A percentile compares a stretch with the other conserved stretches of the same genome.
Evolutionary conservation across 148 eudicot species (phyloP).

Genomic region (Hydrangea macrophylla): DNA sequence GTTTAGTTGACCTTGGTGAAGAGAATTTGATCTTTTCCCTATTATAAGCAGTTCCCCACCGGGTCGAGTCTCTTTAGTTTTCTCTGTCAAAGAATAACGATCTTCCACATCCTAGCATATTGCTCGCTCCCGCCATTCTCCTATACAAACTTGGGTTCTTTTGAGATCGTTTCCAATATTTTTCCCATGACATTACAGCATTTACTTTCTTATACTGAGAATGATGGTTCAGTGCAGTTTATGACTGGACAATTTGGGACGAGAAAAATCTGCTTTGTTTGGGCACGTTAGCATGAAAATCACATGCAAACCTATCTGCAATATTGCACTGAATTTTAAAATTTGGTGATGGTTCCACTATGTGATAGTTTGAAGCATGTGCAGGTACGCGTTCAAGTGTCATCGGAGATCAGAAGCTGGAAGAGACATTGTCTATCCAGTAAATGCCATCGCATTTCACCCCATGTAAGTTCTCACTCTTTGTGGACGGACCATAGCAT

Average conservation of each 20-base stretch:
- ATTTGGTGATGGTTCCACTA: slow-evolving; percentile 1
- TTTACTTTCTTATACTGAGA: neutral
- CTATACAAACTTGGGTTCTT: neutral
- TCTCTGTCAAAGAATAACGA: neutral
- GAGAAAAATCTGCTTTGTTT: neutral
- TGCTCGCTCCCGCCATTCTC: neutral
- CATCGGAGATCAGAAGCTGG: slow-evolving; percentile 92
- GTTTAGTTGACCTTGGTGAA: too few relatives aligned
- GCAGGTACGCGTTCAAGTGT: slow-evolving; percentile 95
- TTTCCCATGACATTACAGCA: neutral
- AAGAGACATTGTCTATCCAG: slow-evolving; percentile 92
- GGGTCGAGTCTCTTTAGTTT: too few relatives aligned
- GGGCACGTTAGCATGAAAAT: neutral
- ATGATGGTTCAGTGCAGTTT: neutral
- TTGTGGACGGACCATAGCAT: neutral
- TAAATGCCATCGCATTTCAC: slow-evolving; percentile 92
- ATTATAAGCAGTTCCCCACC: too few relatives aligned
- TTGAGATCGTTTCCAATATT: neutral
- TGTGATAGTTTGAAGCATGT: slow-evolving; percentile 10
- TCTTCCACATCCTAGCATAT: neutral
- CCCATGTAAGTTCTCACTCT: slow-evolving; percentile 58
- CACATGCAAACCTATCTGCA: neutral
- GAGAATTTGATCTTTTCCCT: too few relatives aligned
- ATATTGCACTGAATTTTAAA: neutral
- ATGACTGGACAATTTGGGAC: neutral